Percentiles rank a stretch among this genome's conserved stretches.
phyloP scores from a whole-genome alignment of 176 grass and related monocot genomes.

The Carex littledalei region DNA sequence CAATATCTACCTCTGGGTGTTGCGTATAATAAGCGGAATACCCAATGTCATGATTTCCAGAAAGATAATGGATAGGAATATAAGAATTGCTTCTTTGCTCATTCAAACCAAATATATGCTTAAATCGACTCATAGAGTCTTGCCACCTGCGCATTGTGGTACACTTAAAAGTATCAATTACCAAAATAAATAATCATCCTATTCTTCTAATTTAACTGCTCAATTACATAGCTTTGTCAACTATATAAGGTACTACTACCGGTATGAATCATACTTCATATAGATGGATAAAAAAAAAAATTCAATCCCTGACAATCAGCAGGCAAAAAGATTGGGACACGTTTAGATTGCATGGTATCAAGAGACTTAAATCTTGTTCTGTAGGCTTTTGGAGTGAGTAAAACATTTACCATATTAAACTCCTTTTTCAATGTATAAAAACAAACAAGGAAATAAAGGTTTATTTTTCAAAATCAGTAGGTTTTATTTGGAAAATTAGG shows the following conservation, averaged over 20 bases:
- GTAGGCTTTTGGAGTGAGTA: neutral
- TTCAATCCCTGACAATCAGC: neutral
- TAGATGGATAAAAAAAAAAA: neutral
- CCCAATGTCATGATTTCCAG: conserved; percentile 97
- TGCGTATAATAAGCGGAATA: conserved; percentile 60
- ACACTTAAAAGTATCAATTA: neutral
- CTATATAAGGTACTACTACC: neutral
- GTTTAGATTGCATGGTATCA: neutral
- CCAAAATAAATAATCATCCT: conserved; percentile 4
- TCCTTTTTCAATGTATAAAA: neutral
- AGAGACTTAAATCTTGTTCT: neutral
- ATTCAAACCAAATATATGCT: conserved; percentile 82
- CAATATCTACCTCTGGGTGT: conserved; percentile 56
- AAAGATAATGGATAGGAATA: conserved; percentile 72
- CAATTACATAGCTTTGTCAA: neutral
- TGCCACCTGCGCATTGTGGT: conserved; percentile 56
- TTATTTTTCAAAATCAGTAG: neutral
- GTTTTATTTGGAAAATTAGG: neutral
- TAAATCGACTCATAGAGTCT: conserved; percentile 75
- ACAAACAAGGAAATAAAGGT: neutral
- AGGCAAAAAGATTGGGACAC: neutral
- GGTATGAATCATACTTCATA: neutral
- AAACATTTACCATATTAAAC: neutral
- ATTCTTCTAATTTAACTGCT: neutral
- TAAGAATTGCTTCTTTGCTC: conserved; percentile 43